Evolutionary conservation across 495 filamentous ascomycete genomes (phyloP).

Genomic region (Terfezia boudieri): DNA sequence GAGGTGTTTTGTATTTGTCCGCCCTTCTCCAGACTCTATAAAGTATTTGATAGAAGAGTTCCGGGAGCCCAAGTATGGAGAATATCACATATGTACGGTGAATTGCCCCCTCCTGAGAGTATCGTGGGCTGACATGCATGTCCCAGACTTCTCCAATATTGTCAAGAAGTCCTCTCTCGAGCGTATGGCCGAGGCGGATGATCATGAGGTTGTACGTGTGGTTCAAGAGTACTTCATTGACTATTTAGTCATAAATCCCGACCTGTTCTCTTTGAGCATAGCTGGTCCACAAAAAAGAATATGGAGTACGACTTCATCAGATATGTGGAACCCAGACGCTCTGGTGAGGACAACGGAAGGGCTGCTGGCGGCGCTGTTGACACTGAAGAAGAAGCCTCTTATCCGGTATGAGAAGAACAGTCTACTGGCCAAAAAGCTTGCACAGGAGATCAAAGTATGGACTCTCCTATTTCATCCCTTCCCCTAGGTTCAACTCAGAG

Average conservation of each 20-base stretch:
- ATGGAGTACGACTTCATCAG: conserved; percentile 52
- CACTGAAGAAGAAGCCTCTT: conserved; percentile 86
- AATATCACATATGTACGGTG: conserved; percentile 62
- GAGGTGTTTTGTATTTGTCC: conserved; percentile 76
- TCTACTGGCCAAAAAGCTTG: conserved; percentile 71
- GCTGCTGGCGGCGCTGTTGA: conserved; percentile 54
- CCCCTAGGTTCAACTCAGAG: not conserved
- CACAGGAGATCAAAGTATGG: conserved; percentile 34
- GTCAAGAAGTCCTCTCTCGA: conserved; percentile 92
- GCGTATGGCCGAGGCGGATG: conserved; percentile 87
- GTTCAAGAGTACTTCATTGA: conserved; percentile 94
- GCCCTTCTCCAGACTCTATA: conserved; percentile 74
- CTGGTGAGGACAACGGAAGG: conserved; percentile 70
- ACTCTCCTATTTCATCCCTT: not conserved
- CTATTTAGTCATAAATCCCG: conserved; percentile 83
- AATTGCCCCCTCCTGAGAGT: not conserved
- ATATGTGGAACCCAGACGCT: conserved; percentile 75
- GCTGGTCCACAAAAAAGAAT: conserved; percentile 51
- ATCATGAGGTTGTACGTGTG: conserved; percentile 79
- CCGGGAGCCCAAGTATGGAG: conserved; percentile 88
- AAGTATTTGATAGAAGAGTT: conserved; percentile 89
- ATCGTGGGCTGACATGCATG: not conserved
- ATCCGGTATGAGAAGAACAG: conserved; percentile 92
- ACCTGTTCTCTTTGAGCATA: conserved; percentile 66
- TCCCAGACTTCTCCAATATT: conserved; percentile 70